A percentile compares a stretch with the other conserved stretches of the same genome.
Evolutionary conservation across 2,329 filamentous ascomycete species (phyloP).

Genomic region (Trichoderma cornu-damae): DNA sequence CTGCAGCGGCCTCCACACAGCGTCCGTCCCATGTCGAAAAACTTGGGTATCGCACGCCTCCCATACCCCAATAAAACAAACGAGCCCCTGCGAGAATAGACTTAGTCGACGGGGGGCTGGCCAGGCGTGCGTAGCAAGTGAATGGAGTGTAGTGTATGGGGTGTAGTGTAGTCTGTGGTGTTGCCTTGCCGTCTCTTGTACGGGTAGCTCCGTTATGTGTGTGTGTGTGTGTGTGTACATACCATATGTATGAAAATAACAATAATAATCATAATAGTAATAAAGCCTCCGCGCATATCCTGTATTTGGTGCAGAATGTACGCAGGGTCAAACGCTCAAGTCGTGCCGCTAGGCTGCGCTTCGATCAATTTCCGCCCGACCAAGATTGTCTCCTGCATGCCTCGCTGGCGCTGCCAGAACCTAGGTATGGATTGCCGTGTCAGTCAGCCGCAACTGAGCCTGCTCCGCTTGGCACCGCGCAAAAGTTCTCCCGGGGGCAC

Average conservation of each 20-base stretch:
- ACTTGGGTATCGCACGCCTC: slow-evolving; percentile 11
- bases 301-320: slow-evolving; percentile 5
- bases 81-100: no score
- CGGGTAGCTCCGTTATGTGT: no score
- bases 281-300: background rate
- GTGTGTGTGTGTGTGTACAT: no score
- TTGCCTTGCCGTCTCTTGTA: no score
- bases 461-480: background rate
- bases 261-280: no score
- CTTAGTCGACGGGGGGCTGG: slow-evolving; percentile 4
- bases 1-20: slow-evolving; percentile 8
- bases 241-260: no score
- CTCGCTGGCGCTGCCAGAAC: slow-evolving; percentile 59
- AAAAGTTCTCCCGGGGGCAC: background rate
- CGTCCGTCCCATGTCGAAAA: background rate
- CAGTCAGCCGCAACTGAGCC: slow-evolving; percentile 12
- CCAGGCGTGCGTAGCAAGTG: no score
- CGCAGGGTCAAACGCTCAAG: slow-evolving; percentile 7
- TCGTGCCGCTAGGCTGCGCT: slow-evolving; percentile 33
- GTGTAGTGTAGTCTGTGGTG: no score
- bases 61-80: no score
- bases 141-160: no score
- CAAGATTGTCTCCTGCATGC: slow-evolving; percentile 53
- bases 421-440: slow-evolving; percentile 32
- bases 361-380: slow-evolving; percentile 52